Evolutionary conservation across 2,329 filamentous ascomycete genomes (phyloP), one percentile per base, ranked within the genome.

Genomic region (Aspergillus tubingensis): DNA sequence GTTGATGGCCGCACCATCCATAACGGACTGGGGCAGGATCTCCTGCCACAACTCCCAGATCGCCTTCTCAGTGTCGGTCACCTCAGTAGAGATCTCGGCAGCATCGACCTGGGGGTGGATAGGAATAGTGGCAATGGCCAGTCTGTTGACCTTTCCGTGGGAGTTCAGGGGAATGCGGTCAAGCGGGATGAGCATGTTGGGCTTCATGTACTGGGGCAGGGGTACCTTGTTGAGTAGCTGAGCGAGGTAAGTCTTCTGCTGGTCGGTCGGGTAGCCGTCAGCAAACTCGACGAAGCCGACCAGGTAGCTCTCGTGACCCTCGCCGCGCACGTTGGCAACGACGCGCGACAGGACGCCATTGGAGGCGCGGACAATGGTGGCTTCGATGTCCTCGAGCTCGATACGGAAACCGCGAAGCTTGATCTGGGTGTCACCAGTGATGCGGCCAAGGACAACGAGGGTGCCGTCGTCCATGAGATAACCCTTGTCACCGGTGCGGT

Each of bases 321-420:
- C 19, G 43, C 43, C 21, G 43, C 19, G 21, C 43, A 47, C 43
- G 1, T 19, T 23, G 43, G 21, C 43, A 25, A 47, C 19, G 1
- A 47, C 19, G 8, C 21, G 17, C 7, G 19, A 13, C 3, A 47
- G 21, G 21, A 21, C 43, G n/a, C 27, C 27, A 11, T 30, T 15
- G 13, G 27, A 21, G 5, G 49, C 25, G n/a, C 17, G 13, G 6
- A 19, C 32, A n/a, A 43, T 39, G 10, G 48, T 47, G 21, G 41
- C 39, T 21, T 75, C 76, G 21, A 84, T 70, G 2, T 85, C 83
- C 1, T 67, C 61, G 1, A 85, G 68, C 11, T 85, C 82, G 19
- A 84, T 75, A 0, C 72, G 68, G 19, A 75, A 60, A 7, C 71
- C 72, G 19, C 62, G 57, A 2, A 74, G 44, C 58, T 72, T 73